Evolutionary conservation across 106 monocot species (phyloP).

Genomic region (Acorus calamus): DNA sequence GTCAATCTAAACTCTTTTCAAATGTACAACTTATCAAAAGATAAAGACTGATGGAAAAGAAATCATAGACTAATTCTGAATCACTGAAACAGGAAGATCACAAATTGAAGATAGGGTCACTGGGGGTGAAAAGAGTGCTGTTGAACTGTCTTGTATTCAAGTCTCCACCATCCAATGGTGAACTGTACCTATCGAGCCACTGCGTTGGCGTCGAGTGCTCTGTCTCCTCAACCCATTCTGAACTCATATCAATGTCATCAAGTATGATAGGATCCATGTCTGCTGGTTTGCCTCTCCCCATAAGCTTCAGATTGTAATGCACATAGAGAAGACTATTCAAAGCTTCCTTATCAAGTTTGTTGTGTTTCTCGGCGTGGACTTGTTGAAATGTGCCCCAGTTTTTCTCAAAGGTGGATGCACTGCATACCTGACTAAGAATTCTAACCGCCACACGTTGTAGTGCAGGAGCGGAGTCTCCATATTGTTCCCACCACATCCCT

Average conservation of each 20-base stretch:
- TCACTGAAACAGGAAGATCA: conserved; percentile 15
- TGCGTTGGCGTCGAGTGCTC: conserved; percentile 45
- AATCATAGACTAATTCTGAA: too few species aligned
- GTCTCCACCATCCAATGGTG: conserved; percentile 60
- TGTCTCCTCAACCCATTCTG: conserved; percentile 81
- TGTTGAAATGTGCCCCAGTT: conserved; percentile 52
- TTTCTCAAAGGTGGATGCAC: conserved; percentile 43
- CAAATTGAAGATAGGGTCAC: conserved; percentile 69
- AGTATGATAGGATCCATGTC: conserved; percentile 59
- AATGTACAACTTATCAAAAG: too few species aligned
- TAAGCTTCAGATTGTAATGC: conserved; percentile 80
- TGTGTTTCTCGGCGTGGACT: conserved; percentile 66
- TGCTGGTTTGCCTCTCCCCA: conserved; percentile 26
- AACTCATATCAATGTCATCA: conserved; percentile 83
- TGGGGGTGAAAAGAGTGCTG: conserved; percentile 50
- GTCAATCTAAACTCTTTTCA: too few species aligned
- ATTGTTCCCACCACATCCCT: conserved; percentile 99
- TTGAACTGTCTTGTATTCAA: conserved; percentile 76
- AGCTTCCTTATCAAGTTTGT: conserved; percentile 74
- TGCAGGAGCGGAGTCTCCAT: conserved; percentile 81
- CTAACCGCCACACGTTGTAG: conserved; percentile 73
- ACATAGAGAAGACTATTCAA: conserved; percentile 69
- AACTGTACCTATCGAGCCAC: conserved; percentile 74
- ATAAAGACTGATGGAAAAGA: too few species aligned
- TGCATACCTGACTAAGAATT: conserved; percentile 87